These are phyloP conservation scores for Amanita exitialis DNA, from an alignment of 768 basidiomycete genomes.

Conservation along the genomic window DNA sequence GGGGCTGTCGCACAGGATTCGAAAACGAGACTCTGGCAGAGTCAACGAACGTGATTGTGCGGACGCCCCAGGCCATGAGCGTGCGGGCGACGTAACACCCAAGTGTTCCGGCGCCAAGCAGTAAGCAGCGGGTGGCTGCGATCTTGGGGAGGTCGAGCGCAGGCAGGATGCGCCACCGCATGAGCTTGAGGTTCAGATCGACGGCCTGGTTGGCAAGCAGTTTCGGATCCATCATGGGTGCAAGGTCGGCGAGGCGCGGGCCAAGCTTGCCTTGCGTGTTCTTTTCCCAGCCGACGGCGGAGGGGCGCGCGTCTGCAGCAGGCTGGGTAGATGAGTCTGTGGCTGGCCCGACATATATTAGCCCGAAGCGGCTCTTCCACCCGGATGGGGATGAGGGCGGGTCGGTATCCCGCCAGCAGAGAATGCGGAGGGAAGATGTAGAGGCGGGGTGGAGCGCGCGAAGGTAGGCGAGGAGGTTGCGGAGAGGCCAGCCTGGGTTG, in stretches of 20 bases:
- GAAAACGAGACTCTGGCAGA: slow-evolving; percentile 90
- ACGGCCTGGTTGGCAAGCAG: slow-evolving; percentile 94
- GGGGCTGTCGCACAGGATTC: slow-evolving; percentile 93
- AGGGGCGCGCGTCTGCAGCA: slow-evolving; percentile 23
- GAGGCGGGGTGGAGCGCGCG: slow-evolving; percentile 43
- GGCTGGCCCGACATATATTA: slow-evolving; percentile 25
- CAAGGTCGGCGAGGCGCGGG: slow-evolving; percentile 82
- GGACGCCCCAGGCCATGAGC: slow-evolving; percentile 95
- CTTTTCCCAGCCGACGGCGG: slow-evolving; percentile 94
- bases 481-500: slow-evolving; percentile 87
- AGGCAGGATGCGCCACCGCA: slow-evolving; percentile 96
- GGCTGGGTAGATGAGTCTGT: slow-evolving; percentile 10
- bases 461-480: slow-evolving; percentile 85
- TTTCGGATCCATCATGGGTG: slow-evolving; percentile 92
- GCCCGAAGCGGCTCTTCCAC: slow-evolving; percentile 61
- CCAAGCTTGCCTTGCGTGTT: slow-evolving; percentile 80
- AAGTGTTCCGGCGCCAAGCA: slow-evolving; percentile 92
- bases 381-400: slow-evolving; percentile 20
- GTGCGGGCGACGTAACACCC: slow-evolving; percentile 93
- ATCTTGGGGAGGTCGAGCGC: slow-evolving; percentile 83
- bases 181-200: slow-evolving; percentile 94
- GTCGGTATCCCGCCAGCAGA: slow-evolving; percentile 72
- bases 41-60: slow-evolving; percentile 89
- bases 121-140: slow-evolving; percentile 64
- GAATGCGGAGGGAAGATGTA: slow-evolving; percentile 43